phyloP scores from a whole-genome alignment of 75 land plant species.

The Cupressus sempervirens region DNA sequence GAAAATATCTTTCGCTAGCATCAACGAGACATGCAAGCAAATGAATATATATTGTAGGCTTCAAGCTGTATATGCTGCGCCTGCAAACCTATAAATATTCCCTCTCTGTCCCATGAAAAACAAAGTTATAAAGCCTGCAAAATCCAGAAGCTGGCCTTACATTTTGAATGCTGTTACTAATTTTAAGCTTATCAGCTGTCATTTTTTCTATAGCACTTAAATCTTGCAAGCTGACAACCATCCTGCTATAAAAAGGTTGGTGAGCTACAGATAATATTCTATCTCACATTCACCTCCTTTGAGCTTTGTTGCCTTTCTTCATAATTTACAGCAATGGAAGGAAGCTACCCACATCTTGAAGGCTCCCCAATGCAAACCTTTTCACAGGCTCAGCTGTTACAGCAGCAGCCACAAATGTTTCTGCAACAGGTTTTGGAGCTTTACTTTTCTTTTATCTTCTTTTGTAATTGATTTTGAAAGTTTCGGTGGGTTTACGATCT shows the following conservation, averaged over 20 bases:
- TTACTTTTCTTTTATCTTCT: neutral
- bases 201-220: neutral
- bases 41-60: no score
- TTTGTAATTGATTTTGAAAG: neutral
- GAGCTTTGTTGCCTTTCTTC: neutral
- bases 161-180: conserved; percentile 11
- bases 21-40: no score
- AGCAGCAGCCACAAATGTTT: neutral
- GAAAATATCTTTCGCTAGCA: no score
- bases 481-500: neutral
- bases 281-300: neutral
- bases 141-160: conserved; percentile 2
- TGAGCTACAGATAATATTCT: neutral
- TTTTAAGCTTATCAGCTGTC: conserved; percentile 7
- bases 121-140: conserved; percentile 7
- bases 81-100: neutral
- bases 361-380: neutral
- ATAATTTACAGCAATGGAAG: neutral
- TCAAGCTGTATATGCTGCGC: neutral
- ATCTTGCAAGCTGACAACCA: conserved; percentile 5
- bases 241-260: neutral
- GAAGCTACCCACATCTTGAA: conserved; percentile 12
- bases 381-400: neutral
- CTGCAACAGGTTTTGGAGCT: neutral
- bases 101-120: neutral